phyloP scores from a whole-genome alignment of 345 rosid genomes.

The Physaria fendleri region DNA sequence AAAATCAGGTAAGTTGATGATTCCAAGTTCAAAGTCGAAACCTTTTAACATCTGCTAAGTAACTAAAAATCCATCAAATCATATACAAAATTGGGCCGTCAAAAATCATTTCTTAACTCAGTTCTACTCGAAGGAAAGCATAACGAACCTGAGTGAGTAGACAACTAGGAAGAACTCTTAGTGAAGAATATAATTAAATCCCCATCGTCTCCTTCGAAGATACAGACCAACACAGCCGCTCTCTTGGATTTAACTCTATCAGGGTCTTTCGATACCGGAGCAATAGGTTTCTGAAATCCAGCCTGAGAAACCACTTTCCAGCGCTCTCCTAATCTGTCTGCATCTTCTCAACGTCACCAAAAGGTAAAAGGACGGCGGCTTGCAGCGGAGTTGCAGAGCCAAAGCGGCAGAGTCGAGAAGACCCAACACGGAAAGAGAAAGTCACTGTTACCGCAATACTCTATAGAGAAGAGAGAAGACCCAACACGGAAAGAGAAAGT shows the following conservation, averaged over 20 bases:
- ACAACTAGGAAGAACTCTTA: constrained; percentile 60
- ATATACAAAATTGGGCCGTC: too few species aligned
- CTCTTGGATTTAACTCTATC: constrained; percentile 45
- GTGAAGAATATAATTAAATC: constrained; percentile 77
- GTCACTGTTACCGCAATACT: neutral
- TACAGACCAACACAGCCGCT: constrained; percentile 80
- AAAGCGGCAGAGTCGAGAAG: constrained; percentile 34
- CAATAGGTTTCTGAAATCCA: constrained; percentile 59
- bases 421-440: neutral
- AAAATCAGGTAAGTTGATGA: too few species aligned
- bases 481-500: too few species aligned
- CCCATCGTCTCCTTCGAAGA: constrained; percentile 67
- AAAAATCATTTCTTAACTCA: too few species aligned
- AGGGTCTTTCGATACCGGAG: too few species aligned
- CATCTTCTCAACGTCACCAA: constrained; percentile 46
- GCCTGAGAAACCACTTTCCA: constrained; percentile 49
- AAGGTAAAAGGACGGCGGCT: constrained; percentile 35
- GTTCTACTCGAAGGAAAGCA: too few species aligned
- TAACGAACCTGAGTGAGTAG: constrained; percentile 70
- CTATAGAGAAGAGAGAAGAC: neutral
- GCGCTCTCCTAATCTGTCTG: constrained; percentile 34
- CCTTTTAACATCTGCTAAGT: too few species aligned
- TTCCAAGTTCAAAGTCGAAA: too few species aligned
- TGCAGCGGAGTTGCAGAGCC: constrained; percentile 71
- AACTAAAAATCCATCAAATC: constrained; percentile 1